Evolutionary conservation across 2,329 filamentous ascomycete species (phyloP), one percentile per base, ranked within the genome.

Genomic region (Trichoderma sp.): DNA sequence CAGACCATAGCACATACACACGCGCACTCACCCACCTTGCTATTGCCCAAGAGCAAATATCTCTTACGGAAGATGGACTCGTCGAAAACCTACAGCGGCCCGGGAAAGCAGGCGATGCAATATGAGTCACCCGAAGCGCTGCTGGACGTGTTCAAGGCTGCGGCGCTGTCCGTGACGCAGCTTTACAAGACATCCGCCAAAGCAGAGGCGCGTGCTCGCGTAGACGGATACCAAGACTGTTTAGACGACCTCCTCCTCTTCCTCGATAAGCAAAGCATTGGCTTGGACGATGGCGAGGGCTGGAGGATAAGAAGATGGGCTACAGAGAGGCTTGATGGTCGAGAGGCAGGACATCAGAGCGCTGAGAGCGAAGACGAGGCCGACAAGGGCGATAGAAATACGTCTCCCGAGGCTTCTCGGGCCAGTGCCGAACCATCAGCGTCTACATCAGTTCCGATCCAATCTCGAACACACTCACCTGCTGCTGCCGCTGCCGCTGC

Each of bases 101-200:
- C 69, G 11, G 77, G 75, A 26, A 79, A 75, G 71, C 77, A 81
- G 68, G 70, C 75, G 64, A 70, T 74, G 52, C 76, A 76, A 55
- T 73, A 73, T 75, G 77, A 81, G 74, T 81, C 83, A 21, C 85
- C 87, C 21, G 88, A 90, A 76, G 85, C 89, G 76, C 88, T 97
- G 59, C 88, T 97, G 69, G 90, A 95, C 74, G 90, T 93, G 69
- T 99, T 99, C 85, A 96, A 94, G 79, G 89, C 91, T 18, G 96
- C 96, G 39, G 96, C 96, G 24, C 85, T 97, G 39, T 97, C 94
- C 6, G 94, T 98, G 67, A 98, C 96, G 59, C 97, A 96, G 76
- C 89, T 99, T 16, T 98, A 98, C 83, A 97, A 97, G 81, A 94
- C 90, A 49, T 95, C 95, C 3, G 91, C 92, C 14, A 85, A 89